These are phyloP conservation scores for Globisporangium recalcitrans DNA, from an alignment of 352 stramenopile species.

Conservation along the genomic window DNA sequence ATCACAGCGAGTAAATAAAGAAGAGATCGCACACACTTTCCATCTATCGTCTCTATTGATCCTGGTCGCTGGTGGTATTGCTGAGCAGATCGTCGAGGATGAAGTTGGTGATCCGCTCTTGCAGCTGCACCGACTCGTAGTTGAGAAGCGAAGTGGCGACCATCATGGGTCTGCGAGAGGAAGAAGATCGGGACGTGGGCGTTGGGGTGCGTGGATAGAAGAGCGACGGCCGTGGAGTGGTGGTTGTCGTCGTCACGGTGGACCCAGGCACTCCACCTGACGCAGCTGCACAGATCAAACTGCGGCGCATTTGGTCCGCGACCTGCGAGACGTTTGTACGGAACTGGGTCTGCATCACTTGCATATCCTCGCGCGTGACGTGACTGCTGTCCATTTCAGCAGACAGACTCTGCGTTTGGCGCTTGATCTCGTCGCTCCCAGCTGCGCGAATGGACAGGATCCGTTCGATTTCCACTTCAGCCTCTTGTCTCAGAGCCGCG, in stretches of 20 bases:
- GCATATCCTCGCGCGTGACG: slow-evolving; percentile 12
- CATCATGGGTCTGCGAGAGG: neutral
- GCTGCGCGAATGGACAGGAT: slow-evolving; percentile 24
- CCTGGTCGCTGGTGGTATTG: neutral
- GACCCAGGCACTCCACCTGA: neutral
- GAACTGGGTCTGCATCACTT: slow-evolving; percentile 24
- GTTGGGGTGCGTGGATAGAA: slow-evolving; percentile 24
- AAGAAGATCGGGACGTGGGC: slow-evolving; percentile 16
- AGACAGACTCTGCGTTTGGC: slow-evolving; percentile 20
- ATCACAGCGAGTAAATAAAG: slow-evolving; percentile 3
- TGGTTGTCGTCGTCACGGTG: neutral
- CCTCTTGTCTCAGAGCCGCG: slow-evolving; percentile 6
- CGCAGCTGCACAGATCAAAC: neutral
- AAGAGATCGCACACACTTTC: neutral
- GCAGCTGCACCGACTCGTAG: slow-evolving; percentile 28
- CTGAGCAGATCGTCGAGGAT: slow-evolving; percentile 33
- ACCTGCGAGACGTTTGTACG: neutral
- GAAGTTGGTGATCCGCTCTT: slow-evolving; percentile 27
- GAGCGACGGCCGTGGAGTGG: neutral
- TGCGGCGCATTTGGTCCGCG: slow-evolving; percentile 6
- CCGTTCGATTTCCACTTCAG: slow-evolving; percentile 19
- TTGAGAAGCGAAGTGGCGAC: slow-evolving; percentile 11
- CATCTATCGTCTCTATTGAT: neutral
- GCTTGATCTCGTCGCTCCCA: slow-evolving; percentile 20
- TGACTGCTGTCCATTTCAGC: slow-evolving; percentile 12